phyloP scores from a whole-genome alignment of 2,329 filamentous ascomycete species.

The Metarhizium anisopliae region DNA sequence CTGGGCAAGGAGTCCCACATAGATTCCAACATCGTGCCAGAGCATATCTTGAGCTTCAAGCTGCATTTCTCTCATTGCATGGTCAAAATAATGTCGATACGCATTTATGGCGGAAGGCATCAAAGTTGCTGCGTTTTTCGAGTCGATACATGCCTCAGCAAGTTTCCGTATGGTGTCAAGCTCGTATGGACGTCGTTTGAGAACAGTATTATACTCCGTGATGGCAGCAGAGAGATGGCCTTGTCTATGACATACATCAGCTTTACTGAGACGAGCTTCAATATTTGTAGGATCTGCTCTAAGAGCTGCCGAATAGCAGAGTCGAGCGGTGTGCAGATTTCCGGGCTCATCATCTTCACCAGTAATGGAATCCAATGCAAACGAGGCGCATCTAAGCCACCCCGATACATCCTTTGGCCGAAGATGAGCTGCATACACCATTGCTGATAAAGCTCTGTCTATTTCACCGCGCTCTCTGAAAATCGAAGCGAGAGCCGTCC shows the following conservation, averaged over 20 bases:
- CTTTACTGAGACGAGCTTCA: slow-evolving; percentile 51
- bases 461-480: slow-evolving; percentile 50
- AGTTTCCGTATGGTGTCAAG: slow-evolving; percentile 45
- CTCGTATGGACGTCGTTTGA: slow-evolving; percentile 44
- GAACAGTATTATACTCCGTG: slow-evolving; percentile 45
- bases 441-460: slow-evolving; percentile 48
- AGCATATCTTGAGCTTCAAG: slow-evolving; percentile 31
- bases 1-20: slow-evolving; percentile 69
- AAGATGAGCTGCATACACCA: slow-evolving; percentile 53
- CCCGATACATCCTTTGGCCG: slow-evolving; percentile 49
- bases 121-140: slow-evolving; percentile 32
- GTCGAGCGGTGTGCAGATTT: slow-evolving; percentile 44
- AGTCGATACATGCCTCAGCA: slow-evolving; percentile 48
- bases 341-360: slow-evolving; percentile 40
- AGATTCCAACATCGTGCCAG: slow-evolving; percentile 83
- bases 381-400: slow-evolving; percentile 52
- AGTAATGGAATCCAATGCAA: slow-evolving; percentile 41
- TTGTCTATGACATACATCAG: slow-evolving; percentile 46
- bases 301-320: slow-evolving; percentile 52
- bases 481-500: slow-evolving; percentile 52
- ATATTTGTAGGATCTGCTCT: slow-evolving; percentile 47
- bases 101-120: slow-evolving; percentile 34
- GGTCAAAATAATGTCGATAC: slow-evolving; percentile 38
- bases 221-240: slow-evolving; percentile 46
- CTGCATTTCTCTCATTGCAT: slow-evolving; percentile 25